A percentile compares a stretch with the other conserved stretches of the same genome.
phyloP scores from a whole-genome alignment of 2,329 filamentous ascomycete genomes.

The Fusarium subtropicale region DNA sequence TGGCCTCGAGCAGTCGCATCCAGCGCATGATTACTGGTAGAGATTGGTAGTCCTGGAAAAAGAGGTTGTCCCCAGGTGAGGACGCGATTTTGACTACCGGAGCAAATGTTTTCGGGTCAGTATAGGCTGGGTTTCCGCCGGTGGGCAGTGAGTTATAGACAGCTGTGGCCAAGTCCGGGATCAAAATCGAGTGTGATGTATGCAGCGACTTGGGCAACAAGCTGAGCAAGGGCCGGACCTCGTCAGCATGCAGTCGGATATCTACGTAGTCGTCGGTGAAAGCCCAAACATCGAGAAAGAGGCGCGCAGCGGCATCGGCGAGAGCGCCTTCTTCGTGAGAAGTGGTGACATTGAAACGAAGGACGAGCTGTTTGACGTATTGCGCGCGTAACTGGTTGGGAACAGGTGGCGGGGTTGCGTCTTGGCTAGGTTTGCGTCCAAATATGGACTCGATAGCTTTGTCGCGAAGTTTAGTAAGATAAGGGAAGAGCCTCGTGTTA shows the following conservation, averaged over 20 bases:
- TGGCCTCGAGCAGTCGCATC: conserved; percentile 89
- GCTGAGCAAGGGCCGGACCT: conserved; percentile 81
- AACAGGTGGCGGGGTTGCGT: conserved; percentile 40
- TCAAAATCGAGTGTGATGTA: conserved; percentile 77
- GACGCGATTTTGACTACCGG: conserved; percentile 49
- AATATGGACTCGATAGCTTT: conserved; percentile 63
- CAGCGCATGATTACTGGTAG: conserved; percentile 85
- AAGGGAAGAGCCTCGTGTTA: conserved; percentile 56
- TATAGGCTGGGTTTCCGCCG: conserved; percentile 26
- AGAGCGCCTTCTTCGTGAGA: conserved; percentile 76
- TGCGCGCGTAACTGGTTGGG: conserved; percentile 54
- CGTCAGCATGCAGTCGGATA: conserved; percentile 79
- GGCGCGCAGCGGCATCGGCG: conserved; percentile 75
- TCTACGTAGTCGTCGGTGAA: conserved; percentile 86
- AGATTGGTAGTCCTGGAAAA: conserved; percentile 94
- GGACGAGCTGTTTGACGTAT: conserved; percentile 86
- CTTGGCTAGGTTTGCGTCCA: conserved; percentile 56
- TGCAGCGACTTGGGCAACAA: conserved; percentile 81
- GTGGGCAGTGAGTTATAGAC: conserved; percentile 68
- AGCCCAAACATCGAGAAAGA: conserved; percentile 93
- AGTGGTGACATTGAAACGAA: conserved; percentile 84
- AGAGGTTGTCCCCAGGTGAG: conserved; percentile 73
- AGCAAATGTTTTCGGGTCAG: conserved; percentile 46
- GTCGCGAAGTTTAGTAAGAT: conserved; percentile 64
- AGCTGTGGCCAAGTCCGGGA: conserved; percentile 81